These are phyloP conservation scores for Aspergillus fijiensis DNA, from an alignment of 2,329 filamentous ascomycete species.

Conservation along the genomic window DNA sequence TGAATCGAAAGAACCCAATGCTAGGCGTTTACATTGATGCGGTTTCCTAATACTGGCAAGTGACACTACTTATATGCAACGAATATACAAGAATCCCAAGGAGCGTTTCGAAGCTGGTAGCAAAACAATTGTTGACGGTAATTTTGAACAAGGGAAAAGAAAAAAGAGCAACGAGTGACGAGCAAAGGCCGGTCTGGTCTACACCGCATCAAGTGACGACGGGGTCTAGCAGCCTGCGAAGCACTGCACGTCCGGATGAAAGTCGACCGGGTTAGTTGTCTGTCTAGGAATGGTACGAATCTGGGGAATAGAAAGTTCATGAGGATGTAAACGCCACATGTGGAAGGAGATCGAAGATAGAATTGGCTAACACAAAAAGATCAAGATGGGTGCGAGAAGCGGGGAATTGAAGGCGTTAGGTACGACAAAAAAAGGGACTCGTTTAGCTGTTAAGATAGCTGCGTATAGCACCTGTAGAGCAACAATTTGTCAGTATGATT, in stretches of 20 bases:
- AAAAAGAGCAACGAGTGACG: slow-evolving; percentile 1
- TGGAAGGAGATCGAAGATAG: slow-evolving; percentile 9
- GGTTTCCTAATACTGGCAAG: slow-evolving; percentile 3
- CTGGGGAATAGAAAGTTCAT: slow-evolving; percentile 5
- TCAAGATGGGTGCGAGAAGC: slow-evolving; percentile 1
- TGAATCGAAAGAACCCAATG: neutral
- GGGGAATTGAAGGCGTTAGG: slow-evolving; percentile 1
- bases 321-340: slow-evolving; percentile 14
- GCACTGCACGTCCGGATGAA: neutral
- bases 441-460: slow-evolving; percentile 51
- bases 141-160: slow-evolving; percentile 7
- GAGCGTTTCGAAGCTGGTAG: neutral
- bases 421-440: neutral
- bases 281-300: slow-evolving; percentile 6
- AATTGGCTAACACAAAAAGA: slow-evolving; percentile 11
- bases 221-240: neutral
- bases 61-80: slow-evolving; percentile 7
- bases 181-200: neutral
- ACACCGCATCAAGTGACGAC: neutral
- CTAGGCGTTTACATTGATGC: neutral
- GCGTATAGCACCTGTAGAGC: slow-evolving; percentile 45
- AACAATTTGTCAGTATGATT: slow-evolving; percentile 12
- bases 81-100: slow-evolving; percentile 19
- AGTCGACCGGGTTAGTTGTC: neutral
- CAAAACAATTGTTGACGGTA: neutral